phyloP scores from a whole-genome alignment of 176 grass and related monocot genomes.

The Oryza australiensis region DNA sequence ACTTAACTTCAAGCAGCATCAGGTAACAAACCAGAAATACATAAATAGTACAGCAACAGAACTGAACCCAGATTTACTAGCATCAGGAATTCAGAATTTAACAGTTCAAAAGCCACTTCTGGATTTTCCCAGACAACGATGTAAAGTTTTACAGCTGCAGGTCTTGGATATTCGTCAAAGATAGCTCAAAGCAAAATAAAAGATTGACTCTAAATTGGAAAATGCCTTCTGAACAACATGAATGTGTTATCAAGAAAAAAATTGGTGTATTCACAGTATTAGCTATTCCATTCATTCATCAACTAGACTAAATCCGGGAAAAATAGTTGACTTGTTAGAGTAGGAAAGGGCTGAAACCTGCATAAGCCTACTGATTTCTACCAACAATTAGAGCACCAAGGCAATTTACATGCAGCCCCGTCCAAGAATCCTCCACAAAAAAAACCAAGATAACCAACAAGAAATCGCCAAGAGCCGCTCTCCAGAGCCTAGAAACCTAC shows the following conservation, averaged over 20 bases:
- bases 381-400: neutral
- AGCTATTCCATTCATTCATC: neutral
- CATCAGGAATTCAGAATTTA: constrained; percentile 8
- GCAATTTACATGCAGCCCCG: constrained; percentile 2
- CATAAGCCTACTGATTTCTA: constrained; percentile 32
- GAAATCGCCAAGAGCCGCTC: constrained; percentile 20
- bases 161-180: neutral
- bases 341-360: constrained; percentile 5
- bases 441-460: constrained; percentile 10
- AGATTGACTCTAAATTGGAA: neutral
- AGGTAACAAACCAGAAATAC: neutral
- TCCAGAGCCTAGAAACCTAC: constrained; percentile 16
- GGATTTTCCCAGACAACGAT: neutral
- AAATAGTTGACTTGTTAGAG: constrained; percentile 24
- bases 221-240: neutral
- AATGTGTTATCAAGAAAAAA: neutral
- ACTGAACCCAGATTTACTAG: neutral
- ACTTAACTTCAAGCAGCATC: neutral
- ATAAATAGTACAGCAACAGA: neutral
- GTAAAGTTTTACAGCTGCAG: neutral
- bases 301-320: neutral
- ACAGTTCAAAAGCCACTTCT: neutral
- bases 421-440: constrained; percentile 31
- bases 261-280: neutral
- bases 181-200: constrained; percentile 15